These are phyloP conservation scores for Yamadazyma dendronema DNA, from an alignment of 1,139 yeast species.

Conservation along the genomic window DNA sequence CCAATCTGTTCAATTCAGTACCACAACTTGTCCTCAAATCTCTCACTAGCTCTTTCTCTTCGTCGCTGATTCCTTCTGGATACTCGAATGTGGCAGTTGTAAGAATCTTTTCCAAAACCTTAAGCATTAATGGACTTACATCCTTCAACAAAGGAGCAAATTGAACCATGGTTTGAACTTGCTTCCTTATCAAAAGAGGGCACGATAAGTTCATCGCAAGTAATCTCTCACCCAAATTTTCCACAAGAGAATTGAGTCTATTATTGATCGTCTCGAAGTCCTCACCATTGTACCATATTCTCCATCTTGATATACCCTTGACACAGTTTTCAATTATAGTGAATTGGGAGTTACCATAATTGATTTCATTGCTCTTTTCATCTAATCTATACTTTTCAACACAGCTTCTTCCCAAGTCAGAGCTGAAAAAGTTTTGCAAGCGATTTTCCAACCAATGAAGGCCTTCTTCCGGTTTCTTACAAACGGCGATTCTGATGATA, in stretches of 20 bases:
- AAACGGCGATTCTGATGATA: conserved; percentile 81
- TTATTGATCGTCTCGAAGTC: conserved; percentile 61
- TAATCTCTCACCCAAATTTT: conserved; percentile 73
- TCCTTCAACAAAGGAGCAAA: conserved; percentile 91
- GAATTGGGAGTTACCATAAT: conserved; percentile 78
- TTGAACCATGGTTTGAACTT: conserved; percentile 92
- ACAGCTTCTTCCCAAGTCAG: conserved; percentile 69
- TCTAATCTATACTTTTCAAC: conserved; percentile 55
- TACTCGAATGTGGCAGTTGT: conserved; percentile 85
- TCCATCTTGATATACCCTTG: conserved; percentile 95
- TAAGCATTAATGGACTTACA: conserved; percentile 68
- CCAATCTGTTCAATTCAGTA: conserved; percentile 88
- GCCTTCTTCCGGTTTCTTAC: conserved; percentile 82
- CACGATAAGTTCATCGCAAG: conserved; percentile 74
- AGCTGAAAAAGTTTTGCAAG: conserved; percentile 68
- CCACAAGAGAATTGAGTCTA: conserved; percentile 62
- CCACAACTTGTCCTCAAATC: conserved; percentile 93
- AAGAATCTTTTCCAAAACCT: conserved; percentile 81
- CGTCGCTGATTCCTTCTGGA: conserved; percentile 66
- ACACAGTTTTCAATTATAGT: conserved; percentile 86
- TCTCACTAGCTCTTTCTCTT: conserved; percentile 75
- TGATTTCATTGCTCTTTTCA: conserved; percentile 67
- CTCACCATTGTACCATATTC: conserved; percentile 76
- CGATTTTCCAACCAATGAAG: conserved; percentile 78
- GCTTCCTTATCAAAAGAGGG: conserved; percentile 79